Conservation (phyloP, 495 filamentous ascomycete species). For the Cudoniella acicularis region DNA sequence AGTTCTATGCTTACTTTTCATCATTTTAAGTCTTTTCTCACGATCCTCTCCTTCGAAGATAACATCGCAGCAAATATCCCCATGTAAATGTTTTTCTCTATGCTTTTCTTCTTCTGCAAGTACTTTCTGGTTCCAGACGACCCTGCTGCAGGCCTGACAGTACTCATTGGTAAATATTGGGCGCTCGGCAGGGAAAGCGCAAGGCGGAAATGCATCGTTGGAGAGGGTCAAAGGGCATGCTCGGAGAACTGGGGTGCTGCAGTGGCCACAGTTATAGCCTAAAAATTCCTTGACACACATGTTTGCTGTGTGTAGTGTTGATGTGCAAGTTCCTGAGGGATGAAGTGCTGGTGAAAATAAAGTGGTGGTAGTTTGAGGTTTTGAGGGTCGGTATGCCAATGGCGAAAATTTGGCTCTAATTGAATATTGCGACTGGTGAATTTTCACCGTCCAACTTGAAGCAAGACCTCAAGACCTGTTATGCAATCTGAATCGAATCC, state of each 20-base stretch:
- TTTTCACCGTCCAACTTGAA: too few species aligned
- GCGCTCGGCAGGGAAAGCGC: slow-evolving; percentile 19
- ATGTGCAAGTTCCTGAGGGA: neutral
- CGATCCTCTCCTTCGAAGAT: slow-evolving; percentile 18
- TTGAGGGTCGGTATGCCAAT: too few species aligned
- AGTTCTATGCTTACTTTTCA: neutral
- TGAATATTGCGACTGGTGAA: too few species aligned
- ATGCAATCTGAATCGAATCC: too few species aligned
- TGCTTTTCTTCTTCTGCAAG: slow-evolving; percentile 21
- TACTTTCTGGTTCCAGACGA: slow-evolving; percentile 23
- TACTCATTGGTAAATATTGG: slow-evolving; percentile 12
- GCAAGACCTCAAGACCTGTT: too few species aligned
- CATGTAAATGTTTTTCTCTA: slow-evolving; percentile 11
- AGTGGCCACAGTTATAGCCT: slow-evolving; percentile 27
- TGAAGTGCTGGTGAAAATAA: neutral
- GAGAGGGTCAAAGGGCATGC: slow-evolving; percentile 15
- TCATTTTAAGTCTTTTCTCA: neutral
- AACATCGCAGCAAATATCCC: slow-evolving; percentile 15
- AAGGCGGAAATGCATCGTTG: slow-evolving; percentile 16
- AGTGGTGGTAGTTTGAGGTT: neutral
- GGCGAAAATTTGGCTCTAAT: too few species aligned
- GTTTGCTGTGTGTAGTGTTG: neutral
- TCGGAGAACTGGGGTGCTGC: slow-evolving; percentile 16
- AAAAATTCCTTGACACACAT: slow-evolving; percentile 27
- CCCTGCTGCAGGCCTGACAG: slow-evolving; percentile 21